phyloP scores from a whole-genome alignment of 2,329 filamentous ascomycete genomes.

The Aspergillus sp. region DNA sequence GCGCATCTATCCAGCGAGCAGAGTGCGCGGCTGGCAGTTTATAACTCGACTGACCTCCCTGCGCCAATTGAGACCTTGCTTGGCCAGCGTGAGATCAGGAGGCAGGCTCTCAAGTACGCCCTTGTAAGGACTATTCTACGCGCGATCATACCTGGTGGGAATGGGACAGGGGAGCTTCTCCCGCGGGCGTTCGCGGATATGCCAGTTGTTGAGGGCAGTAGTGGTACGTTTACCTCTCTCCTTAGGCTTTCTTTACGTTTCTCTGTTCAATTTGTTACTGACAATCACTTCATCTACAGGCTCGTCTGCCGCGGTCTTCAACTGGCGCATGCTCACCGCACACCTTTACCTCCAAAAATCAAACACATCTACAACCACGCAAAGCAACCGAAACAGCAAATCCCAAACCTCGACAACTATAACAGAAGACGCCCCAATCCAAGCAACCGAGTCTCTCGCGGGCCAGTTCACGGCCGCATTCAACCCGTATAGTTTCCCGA shows the following conservation, averaged over 20 bases:
- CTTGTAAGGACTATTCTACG: constrained; percentile 19
- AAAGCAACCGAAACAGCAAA: too few relatives aligned
- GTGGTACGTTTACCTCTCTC: background rate
- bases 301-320: constrained; percentile 18
- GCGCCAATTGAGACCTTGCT: constrained; percentile 19
- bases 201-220: background rate
- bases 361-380: background rate
- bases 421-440: too few relatives aligned
- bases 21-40: constrained; percentile 10
- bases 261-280: background rate
- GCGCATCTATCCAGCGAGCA: constrained; percentile 2
- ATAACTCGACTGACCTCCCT: constrained; percentile 22
- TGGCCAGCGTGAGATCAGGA: constrained; percentile 6
- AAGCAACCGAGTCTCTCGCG: constrained; percentile 7
- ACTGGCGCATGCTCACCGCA: constrained; percentile 31
- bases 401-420: too few relatives aligned
- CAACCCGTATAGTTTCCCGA: constrained; percentile 17
- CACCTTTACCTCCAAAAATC: constrained; percentile 15
- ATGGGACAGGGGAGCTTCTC: constrained; percentile 2
- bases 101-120: constrained; percentile 23
- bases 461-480: constrained; percentile 22
- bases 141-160: constrained; percentile 16
- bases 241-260: too few relatives aligned
- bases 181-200: constrained; percentile 5
- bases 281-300: constrained; percentile 1